Conservation (phyloP, 257 asterid genomes). For the Przewalskia tangutica region DNA sequence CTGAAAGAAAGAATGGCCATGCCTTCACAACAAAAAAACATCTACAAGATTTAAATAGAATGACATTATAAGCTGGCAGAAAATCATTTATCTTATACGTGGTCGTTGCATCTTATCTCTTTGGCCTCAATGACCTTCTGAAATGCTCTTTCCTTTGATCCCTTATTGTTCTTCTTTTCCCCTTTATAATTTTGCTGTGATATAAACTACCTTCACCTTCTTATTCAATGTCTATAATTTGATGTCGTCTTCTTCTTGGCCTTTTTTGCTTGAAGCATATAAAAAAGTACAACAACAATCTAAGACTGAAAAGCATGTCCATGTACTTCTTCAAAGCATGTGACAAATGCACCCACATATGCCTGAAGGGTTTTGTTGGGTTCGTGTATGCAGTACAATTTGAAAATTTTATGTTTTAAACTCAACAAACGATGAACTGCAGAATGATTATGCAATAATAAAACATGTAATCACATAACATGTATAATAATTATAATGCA, state of each 20-base stretch:
- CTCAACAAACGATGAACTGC: too few species aligned
- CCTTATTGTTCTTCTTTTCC: constrained; percentile 5
- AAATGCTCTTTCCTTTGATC: constrained; percentile 39
- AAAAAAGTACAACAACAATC: constrained; percentile 45
- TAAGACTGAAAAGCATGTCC: constrained; percentile 41
- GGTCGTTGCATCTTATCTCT: constrained; percentile 23
- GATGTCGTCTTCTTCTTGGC: constrained; percentile 14
- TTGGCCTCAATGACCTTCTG: constrained; percentile 49
- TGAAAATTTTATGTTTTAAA: too few species aligned
- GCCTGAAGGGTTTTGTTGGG: too few species aligned
- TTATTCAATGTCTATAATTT: constrained; percentile 21
- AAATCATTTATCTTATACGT: constrained; percentile 13
- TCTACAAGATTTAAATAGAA: background rate
- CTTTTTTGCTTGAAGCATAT: constrained; percentile 33
- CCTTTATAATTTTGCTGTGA: background rate
- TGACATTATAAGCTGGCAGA: background rate
- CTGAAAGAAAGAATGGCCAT: too few species aligned
- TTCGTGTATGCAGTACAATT: too few species aligned
- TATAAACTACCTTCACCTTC: constrained; percentile 17
- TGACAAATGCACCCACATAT: constrained; percentile 58
- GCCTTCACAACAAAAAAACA: too few species aligned
- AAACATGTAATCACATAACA: too few species aligned
- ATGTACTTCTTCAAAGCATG: constrained; percentile 26
- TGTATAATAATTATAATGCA: too few species aligned
- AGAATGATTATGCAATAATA: too few species aligned